Conservation (phyloP, 169 alveolate genomes). For the Plasmodium coatneyi region DNA sequence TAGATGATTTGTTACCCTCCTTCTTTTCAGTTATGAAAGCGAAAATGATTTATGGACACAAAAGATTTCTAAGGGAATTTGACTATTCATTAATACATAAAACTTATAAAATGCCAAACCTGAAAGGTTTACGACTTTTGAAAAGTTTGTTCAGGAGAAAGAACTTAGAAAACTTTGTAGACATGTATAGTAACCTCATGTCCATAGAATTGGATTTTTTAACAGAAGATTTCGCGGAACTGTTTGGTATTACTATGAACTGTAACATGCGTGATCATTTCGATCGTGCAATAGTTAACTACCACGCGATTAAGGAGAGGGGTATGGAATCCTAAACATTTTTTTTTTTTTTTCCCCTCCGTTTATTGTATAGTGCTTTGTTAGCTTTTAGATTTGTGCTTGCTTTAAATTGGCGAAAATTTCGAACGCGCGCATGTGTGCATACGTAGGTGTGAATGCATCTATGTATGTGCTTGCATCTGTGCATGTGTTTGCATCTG, state of each 20-base stretch:
- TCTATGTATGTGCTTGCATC: background rate
- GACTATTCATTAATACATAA: slow-evolving; percentile 4
- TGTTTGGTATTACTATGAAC: slow-evolving; percentile 26
- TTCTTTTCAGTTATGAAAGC: slow-evolving; percentile 61
- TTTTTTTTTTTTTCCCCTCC: background rate
- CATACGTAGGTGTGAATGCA: background rate
- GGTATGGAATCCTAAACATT: background rate
- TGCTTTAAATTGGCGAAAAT: background rate
- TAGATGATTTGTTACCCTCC: slow-evolving; percentile 26
- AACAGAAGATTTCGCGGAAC: slow-evolving; percentile 17
- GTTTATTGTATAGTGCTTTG: background rate
- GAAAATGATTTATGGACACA: slow-evolving; percentile 33
- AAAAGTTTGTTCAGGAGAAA: slow-evolving; percentile 48
- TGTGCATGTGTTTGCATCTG: no score
- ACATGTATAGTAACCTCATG: slow-evolving; percentile 10
- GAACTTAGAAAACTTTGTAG: slow-evolving; percentile 52
- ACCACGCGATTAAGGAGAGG: background rate
- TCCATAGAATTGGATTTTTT: slow-evolving; percentile 41
- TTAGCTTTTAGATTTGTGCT: slow-evolving; percentile 4
- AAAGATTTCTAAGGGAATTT: slow-evolving; percentile 23
- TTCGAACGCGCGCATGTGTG: background rate
- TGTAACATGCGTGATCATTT: slow-evolving; percentile 17
- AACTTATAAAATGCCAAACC: slow-evolving; percentile 10
- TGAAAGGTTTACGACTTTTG: slow-evolving; percentile 51
- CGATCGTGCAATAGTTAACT: slow-evolving; percentile 25